These are phyloP conservation scores for Rubia occidens DNA, from an alignment of 305 asterid genomes.

Conservation along the genomic window DNA sequence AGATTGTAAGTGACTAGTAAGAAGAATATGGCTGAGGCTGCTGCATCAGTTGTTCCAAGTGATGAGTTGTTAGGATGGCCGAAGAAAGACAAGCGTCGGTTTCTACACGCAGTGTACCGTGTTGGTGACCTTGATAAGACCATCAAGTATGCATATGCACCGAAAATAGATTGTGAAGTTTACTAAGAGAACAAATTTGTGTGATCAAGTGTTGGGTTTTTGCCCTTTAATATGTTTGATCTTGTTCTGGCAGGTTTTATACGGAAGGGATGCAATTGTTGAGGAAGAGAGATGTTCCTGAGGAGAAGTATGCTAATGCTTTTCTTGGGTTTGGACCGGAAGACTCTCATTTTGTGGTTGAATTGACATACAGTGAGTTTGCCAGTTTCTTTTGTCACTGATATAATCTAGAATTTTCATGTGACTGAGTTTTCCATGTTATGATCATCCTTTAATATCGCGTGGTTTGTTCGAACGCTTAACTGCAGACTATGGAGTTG, in stretches of 20 bases:
- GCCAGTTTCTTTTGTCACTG: background rate
- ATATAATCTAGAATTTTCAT: background rate
- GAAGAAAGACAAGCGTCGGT: slow-evolving; percentile 70
- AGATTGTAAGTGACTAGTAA: slow-evolving; percentile 9
- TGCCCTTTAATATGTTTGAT: background rate
- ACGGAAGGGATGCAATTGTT: slow-evolving; percentile 93
- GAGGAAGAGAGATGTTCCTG: slow-evolving; percentile 85
- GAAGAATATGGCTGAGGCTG: slow-evolving; percentile 57
- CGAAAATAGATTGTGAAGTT: background rate
- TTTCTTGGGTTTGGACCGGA: slow-evolving; percentile 97
- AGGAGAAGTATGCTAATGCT: slow-evolving; percentile 89
- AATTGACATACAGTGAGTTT: slow-evolving; percentile 85
- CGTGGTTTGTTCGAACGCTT: slow-evolving; percentile 10
- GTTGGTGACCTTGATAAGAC: slow-evolving; percentile 98
- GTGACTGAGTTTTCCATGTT: background rate
- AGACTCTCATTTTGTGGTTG: slow-evolving; percentile 81
- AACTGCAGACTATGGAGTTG: slow-evolving; percentile 77
- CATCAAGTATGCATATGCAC: slow-evolving; percentile 50
- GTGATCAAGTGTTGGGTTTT: background rate
- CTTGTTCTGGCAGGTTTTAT: slow-evolving; percentile 50
- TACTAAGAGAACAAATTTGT: background rate
- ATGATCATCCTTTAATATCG: background rate
- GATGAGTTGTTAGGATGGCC: slow-evolving; percentile 80
- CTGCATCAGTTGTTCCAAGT: slow-evolving; percentile 41
- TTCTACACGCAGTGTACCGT: slow-evolving; percentile 86